Evolutionary conservation across 2,329 filamentous ascomycete genomes (phyloP).

Genomic region (Alternaria arbusti): DNA sequence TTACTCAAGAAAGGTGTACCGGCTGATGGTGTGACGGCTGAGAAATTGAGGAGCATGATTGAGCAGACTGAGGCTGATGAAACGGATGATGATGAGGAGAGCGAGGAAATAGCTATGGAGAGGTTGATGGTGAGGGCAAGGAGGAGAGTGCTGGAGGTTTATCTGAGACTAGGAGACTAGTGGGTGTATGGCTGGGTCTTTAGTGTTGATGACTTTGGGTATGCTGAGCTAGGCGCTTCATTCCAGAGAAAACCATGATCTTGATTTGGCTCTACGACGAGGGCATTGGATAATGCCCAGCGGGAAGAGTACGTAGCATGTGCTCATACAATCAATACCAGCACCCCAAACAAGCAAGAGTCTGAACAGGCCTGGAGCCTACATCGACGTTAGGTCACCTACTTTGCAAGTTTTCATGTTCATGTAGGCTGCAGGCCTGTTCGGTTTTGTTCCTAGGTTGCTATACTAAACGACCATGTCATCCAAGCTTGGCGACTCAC

Average conservation of each 20-base stretch:
- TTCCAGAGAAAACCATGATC: too few relatives aligned
- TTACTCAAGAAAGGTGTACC: background rate
- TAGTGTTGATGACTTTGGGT: background rate
- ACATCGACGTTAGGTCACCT: background rate
- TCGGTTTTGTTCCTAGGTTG: background rate
- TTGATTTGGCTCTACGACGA: background rate
- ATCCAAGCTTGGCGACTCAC: slow-evolving; percentile 16
- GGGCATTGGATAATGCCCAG: background rate
- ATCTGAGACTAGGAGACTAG: slow-evolving; percentile 9
- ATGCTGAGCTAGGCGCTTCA: background rate
- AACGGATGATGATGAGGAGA: slow-evolving; percentile 18
- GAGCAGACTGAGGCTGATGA: slow-evolving; percentile 14
- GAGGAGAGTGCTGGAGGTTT: slow-evolving; percentile 14
- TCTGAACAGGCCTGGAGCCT: background rate
- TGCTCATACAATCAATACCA: background rate
- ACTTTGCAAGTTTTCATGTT: background rate
- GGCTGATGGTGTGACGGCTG: background rate
- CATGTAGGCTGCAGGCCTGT: background rate
- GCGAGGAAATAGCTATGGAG: background rate
- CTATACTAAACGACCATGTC: slow-evolving; percentile 31
- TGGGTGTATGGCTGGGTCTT: background rate
- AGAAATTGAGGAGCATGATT: background rate
- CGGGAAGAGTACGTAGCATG: background rate
- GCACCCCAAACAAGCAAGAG: background rate
- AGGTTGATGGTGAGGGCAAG: background rate